Percentiles rank a stretch among this genome's conserved stretches.
Evolutionary conservation across 805 yeast genomes (phyloP).

Genomic region (Wickerhamiella azyma): DNA sequence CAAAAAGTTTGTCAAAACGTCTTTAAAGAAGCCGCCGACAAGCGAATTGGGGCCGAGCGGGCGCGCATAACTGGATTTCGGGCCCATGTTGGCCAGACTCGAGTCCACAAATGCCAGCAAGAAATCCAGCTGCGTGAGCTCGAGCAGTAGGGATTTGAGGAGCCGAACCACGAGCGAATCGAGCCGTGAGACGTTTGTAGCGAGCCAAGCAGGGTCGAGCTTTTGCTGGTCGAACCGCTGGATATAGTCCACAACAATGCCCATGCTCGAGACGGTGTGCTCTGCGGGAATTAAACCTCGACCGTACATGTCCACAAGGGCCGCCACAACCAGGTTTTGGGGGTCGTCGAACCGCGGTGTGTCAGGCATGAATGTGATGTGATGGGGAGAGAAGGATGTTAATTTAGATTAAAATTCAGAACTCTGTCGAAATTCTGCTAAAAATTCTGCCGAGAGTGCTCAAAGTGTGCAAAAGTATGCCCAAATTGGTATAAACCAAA

Average conservation of each 20-base stretch:
- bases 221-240: not conserved
- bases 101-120: not conserved
- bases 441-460: too few relatives aligned
- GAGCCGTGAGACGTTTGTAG: not conserved
- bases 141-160: not conserved
- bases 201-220: not conserved
- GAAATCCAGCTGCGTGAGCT: not conserved
- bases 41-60: not conserved
- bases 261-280: not conserved
- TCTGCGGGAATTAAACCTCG: not conserved
- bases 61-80: not conserved
- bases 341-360: constrained; percentile 2
- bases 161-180: not conserved
- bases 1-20: not conserved
- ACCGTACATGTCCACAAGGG: not conserved
- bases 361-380: not conserved
- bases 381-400: not conserved
- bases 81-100: not conserved
- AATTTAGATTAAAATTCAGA: too few relatives aligned
- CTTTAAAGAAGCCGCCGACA: constrained; percentile 3
- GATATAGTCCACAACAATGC: not conserved
- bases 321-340: not conserved
- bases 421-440: too few relatives aligned
- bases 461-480: too few relatives aligned
- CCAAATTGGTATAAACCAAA: too few relatives aligned